Base-by-base conservation (phyloP, 2,329 filamentous ascomycete genomes). In the Trichoderma sp. region DNA sequence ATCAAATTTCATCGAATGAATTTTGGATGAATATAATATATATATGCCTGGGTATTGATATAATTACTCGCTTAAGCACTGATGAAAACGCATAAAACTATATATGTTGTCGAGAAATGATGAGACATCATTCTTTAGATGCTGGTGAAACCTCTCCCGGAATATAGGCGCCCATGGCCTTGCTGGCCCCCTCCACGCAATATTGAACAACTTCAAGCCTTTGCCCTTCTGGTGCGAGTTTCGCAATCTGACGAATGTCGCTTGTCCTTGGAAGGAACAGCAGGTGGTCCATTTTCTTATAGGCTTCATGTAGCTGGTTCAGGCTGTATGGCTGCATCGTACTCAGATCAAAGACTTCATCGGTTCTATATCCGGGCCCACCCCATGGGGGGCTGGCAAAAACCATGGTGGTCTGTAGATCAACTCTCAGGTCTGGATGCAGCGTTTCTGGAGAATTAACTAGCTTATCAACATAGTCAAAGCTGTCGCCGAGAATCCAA, bases 301-400 rank as follows among this genome's bases (percentile, higher is more conserved):
- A 94, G 19, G 87, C 85, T 19, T 81, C 81, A 75, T 91, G 87
- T 27, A 96, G 83, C 62, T 86, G 80, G 11, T 81, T 80, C 24
- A 95, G 80, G 24, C 86, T 91, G 77, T 99, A 99, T 0, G 96
- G 96, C 79, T 94, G 86, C 96, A 99, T 98, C 16, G 86, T 89
- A 64, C 86, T 85, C 64, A 98, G 82, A 76, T 97, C 90, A 76
- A 98, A 98, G 5, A 99, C 85, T 47, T 91, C 83, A 70, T 87
- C 85, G 0, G 83, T 83, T 31, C 80, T 77, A 74, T 89, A 89
- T 21, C 83, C 83, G 2, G 87, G 84, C 0, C 87, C 87, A 29
- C 87, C 87, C 87, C 87, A 89, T 0, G 87, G 87, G 24, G 87
- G 87, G 16, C 86, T 88, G 0, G 85, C 86, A 72, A 89, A 89